Evolutionary conservation across 2,329 filamentous ascomycete genomes (phyloP), one percentile per base, ranked within the genome.

Genomic region (Neopestalotiopsis sp.): DNA sequence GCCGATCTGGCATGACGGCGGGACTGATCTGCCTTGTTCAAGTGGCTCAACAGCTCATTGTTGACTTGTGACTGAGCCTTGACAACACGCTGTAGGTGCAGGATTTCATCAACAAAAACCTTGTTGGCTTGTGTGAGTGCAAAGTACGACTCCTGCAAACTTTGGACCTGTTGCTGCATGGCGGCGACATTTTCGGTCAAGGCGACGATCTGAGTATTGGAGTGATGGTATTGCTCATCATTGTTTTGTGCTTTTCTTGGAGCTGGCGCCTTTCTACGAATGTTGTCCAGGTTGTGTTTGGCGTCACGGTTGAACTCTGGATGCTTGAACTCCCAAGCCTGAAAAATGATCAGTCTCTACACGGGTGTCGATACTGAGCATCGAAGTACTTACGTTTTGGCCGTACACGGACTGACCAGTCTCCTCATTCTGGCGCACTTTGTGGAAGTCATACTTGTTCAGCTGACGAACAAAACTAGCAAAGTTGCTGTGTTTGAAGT

Each of bases 321-420:
- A 77, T 99, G 96, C 79, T 96, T 97, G 79, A 99, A 99, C 79
- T 99, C 96, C 94, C 94, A 97, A 13, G 92, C 90, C 93, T 96
- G 76, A 40, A 42, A 28, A 14, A 42, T 66, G 17, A 75, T 82
- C 73, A 84, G 79, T 38, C 30, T 61, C 24, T 28, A 62, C 56
- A 61, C 61, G n/a, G 6, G 61, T 53, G 10, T 38, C 10, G 34
- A 64, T 62, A 30, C 72, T 78, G 68, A 34, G 32, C 28, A 40
- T 17, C 59, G 12, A 12, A n/a, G 59, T 81, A 78, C 80, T 76
- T 82, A 96, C 94, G 81, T 92, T 92, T 71, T 91, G 86, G 20
- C 94, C 94, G 76, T 97, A 97, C 6, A 91, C 92, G 68, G 93
- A 94, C 74, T 93, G 89, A 32, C 92, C 92, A 75, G 89, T 94